Evolutionary conservation across 306 rosid species (phyloP), one percentile per base, ranked within the genome.

Genomic region (Fragaria ananassa): DNA sequence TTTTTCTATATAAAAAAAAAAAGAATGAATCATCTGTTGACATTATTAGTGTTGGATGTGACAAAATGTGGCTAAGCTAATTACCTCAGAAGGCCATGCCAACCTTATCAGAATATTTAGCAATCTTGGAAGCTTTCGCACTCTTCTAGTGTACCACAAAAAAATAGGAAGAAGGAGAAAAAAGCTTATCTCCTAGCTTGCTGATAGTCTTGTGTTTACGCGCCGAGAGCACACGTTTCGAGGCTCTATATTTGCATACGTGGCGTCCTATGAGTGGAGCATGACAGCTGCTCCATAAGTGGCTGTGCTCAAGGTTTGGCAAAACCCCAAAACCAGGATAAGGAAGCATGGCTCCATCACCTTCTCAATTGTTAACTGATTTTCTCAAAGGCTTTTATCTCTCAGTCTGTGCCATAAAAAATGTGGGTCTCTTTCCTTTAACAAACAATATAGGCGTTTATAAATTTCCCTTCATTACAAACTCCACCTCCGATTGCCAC

Each of bases 261-360:
- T 83, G 86, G 83, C 78, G 4, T 6, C 14, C 23, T 34, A 0
- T 8, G 8, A 70, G 57, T 53, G 75, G 83, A 21, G 60, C 71
- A 45, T 12, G 66, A 14, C 4, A 62, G 1, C 18, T 13, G 12
- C 5, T 83, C 44, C 79, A 73, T 31, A 14, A 66, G 81, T 86
- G 77, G 81, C 41, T 54, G 77, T 15, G 58, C 27, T 72, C 7
- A 11, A 18, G 39, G 19, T 14, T 39, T 19, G 25, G 78, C 81
- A 62, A 74, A 72, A 74, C 74, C 73, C 84, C 90, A 71, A 67
- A 83, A 84, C 63, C 70, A 21, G 77, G 95, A 90, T 84, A 86
- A 83, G 82, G 96, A 81, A 80, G 61, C 81, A 15, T n/a, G 72
- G 46, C 4, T 7, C 8, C 62, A 35, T 56, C 34, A 53, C 82